Conservation (phyloP, 31 red algal genomes). For the Odonthalia washingtoniensis region DNA sequence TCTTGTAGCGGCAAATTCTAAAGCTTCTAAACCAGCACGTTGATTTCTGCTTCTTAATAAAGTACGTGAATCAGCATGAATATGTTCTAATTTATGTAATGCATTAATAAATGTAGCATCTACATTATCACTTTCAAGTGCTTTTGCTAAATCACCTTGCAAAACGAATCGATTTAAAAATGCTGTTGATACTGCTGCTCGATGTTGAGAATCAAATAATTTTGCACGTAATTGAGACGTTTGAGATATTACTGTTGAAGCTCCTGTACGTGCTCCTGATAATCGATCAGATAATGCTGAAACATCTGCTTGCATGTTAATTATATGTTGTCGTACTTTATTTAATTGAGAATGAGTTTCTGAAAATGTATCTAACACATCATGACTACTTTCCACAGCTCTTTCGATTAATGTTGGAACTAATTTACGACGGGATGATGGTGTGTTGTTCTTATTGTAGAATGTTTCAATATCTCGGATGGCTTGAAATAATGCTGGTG, state of each 20-base stretch:
- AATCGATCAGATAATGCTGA: slow-evolving; percentile 62
- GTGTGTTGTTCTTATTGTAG: slow-evolving; percentile 53
- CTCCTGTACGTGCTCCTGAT: slow-evolving; percentile 70
- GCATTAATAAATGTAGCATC: slow-evolving; percentile 66
- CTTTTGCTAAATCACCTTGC: slow-evolving; percentile 37
- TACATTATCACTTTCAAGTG: slow-evolving; percentile 61
- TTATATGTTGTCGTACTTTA: slow-evolving; percentile 62
- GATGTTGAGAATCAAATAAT: slow-evolving; percentile 56
- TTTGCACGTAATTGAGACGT: slow-evolving; percentile 71
- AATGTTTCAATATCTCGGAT: slow-evolving; percentile 56
- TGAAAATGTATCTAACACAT: slow-evolving; percentile 68
- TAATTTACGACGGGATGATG: slow-evolving; percentile 57
- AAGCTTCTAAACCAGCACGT: slow-evolving; percentile 71
- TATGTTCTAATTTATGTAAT: slow-evolving; percentile 65
- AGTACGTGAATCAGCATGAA: slow-evolving; percentile 70
- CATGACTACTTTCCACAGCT: slow-evolving; percentile 53
- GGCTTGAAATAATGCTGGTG: slow-evolving; percentile 52
- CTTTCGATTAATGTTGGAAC: slow-evolving; percentile 38
- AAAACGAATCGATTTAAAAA: slow-evolving; percentile 86
- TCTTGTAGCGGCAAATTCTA: slow-evolving; percentile 88
- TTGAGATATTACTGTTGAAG: slow-evolving; percentile 63
- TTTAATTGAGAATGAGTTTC: slow-evolving; percentile 56
- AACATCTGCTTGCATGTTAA: slow-evolving; percentile 73
- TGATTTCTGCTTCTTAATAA: slow-evolving; percentile 74
- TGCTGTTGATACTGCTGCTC: slow-evolving; percentile 54